phyloP scores from a whole-genome alignment of 2,329 filamentous ascomycete species.

The Talaromyces piceae region DNA sequence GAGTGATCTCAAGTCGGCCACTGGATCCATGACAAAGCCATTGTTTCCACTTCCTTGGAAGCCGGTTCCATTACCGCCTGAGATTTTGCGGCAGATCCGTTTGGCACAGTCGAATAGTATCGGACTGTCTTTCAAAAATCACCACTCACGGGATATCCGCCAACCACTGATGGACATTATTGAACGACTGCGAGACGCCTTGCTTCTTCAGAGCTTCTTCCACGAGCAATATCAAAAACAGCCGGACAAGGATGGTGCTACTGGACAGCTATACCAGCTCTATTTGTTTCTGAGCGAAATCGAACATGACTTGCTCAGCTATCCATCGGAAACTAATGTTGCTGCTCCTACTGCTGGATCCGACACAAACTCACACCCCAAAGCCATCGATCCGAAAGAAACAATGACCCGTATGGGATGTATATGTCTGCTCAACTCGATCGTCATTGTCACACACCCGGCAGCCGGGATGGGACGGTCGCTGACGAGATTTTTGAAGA shows the following conservation, averaged over 20 bases:
- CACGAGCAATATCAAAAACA: conserved; percentile 13
- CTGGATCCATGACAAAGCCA: conserved; percentile 27
- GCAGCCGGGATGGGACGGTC: conserved; percentile 27
- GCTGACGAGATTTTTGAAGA: conserved; percentile 24
- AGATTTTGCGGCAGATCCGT: conserved; percentile 21
- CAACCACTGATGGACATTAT: conserved; percentile 20
- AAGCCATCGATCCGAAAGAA: conserved; percentile 21
- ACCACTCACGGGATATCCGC: conserved; percentile 20
- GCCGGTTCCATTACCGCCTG: conserved; percentile 21
- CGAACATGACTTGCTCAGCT: conserved; percentile 33
- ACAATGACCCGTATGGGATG: conserved; percentile 23
- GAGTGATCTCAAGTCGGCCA: conserved; percentile 28
- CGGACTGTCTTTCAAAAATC: conserved; percentile 22
- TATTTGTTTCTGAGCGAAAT: conserved; percentile 26
- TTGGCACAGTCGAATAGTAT: conserved; percentile 20
- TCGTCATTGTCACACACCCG: conserved; percentile 27
- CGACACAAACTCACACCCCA: neutral
- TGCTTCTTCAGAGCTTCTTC: conserved; percentile 26
- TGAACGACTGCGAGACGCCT: conserved; percentile 22
- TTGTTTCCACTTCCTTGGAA: conserved; percentile 29
- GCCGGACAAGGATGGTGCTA: conserved; percentile 10
- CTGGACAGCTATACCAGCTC: conserved; percentile 25
- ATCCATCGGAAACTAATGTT: conserved; percentile 25
- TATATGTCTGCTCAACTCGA: conserved; percentile 25
- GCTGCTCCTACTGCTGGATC: neutral